Evolutionary conservation across 768 basidiomycete species (phyloP), one percentile per base, ranked within the genome.

Genomic region (Tubosaeta brunneosetosa): DNA sequence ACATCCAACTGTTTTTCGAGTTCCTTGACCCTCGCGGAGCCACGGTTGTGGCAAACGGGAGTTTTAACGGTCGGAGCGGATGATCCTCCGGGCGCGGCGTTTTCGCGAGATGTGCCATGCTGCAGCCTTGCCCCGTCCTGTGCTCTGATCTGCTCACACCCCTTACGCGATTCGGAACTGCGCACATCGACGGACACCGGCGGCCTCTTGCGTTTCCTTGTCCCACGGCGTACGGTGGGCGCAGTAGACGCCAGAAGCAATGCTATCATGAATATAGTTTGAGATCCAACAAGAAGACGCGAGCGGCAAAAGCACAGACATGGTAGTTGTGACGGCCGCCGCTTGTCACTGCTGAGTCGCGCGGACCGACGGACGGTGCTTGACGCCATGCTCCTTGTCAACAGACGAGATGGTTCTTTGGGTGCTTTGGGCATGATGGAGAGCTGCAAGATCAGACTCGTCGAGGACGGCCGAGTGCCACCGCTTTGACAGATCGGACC

Each of bases 1-100:
- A 64, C 61, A 36, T 64, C 49, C 19, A 75, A 63, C 51, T 76
- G 74, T 50, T 74, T 67, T 42, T 80, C 74, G 51, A 73, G 71
- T 29, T 78, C 75, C 49, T 70, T 61, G 57, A 79, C 77, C 47
- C 49, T 66, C 46, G 34, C 70, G 41, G 47, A 66, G 59, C 46
- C 74, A 70, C 55, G 74, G 72, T 52, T 74, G 22, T 22, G 22
- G 68, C 64, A 68, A 57, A 25, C 3, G n/a, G 46, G 17, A 8
- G 22, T n/a, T 17, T 45, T 53, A 12, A 40, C 6, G 22, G 8
- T 25, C 13, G 34, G 51, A 16, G 8, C 3, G 29, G 44, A 31
- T 26, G 55, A 40, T 4, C 31, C 29, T 17, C 25, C 40, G 4
- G 49, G 44, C n/a, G 22, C 22, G 6, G 27, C 33, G 31, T n/a